Evolutionary conservation across 495 filamentous ascomycete genomes (phyloP).

Genomic region (Hypoxylon lienhwacheense): DNA sequence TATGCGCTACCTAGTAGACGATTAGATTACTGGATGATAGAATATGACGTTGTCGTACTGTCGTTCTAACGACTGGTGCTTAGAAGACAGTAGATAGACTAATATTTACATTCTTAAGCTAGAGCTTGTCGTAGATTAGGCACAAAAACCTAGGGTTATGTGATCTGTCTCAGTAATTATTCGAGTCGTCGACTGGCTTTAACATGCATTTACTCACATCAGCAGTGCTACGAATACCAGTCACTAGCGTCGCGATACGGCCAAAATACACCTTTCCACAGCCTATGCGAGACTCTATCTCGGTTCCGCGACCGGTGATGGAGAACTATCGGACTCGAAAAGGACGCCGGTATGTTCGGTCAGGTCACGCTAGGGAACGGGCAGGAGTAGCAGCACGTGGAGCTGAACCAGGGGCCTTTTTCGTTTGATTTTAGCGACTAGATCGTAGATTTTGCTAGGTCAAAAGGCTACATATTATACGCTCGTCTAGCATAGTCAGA

Average conservation of each 20-base stretch:
- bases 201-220: conserved; percentile 2
- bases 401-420: conserved; percentile 50
- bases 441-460: conserved; percentile 52
- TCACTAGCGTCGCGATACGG: conserved; percentile 38
- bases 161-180: too few species aligned
- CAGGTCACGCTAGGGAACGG: conserved; percentile 62
- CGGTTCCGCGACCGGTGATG: conserved; percentile 61
- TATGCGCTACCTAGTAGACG: too few species aligned
- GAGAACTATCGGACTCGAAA: conserved; percentile 51
- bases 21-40: too few species aligned
- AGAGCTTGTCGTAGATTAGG: too few species aligned
- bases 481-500: conserved; percentile 64
- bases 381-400: conserved; percentile 56
- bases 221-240: conserved; percentile 32
- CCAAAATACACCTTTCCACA: conserved; percentile 57
- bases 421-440: conserved; percentile 53
- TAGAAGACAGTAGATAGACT: too few species aligned
- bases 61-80: too few species aligned
- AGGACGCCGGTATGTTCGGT: conserved; percentile 59
- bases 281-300: conserved; percentile 59
- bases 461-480: conserved; percentile 63
- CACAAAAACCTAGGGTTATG: too few species aligned
- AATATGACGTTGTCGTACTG: too few species aligned
- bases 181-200: background rate
- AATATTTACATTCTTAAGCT: too few species aligned